Conservation (phyloP, 257 asterid genomes). For the Solanum chmielewskii region DNA sequence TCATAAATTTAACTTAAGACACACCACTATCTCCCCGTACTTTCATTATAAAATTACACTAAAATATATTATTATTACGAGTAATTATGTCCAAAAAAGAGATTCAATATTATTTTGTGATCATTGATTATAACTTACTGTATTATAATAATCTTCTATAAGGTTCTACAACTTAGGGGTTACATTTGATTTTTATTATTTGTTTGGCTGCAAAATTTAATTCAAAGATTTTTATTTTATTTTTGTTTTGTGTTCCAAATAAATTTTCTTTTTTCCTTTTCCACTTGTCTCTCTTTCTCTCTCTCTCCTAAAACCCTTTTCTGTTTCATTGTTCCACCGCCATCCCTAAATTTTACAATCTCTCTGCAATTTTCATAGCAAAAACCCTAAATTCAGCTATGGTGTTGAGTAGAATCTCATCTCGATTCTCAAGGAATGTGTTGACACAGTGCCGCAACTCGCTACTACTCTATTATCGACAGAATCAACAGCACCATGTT, state of each 20-base stretch:
- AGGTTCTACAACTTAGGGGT: background rate
- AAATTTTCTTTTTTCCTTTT: background rate
- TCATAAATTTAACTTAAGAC: too few relatives aligned
- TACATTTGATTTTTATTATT: background rate
- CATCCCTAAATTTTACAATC: background rate
- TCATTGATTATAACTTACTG: background rate
- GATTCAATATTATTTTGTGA: background rate
- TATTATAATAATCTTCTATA: background rate
- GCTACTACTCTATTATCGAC: conserved; percentile 19
- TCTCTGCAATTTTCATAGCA: background rate
- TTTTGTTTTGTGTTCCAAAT: background rate
- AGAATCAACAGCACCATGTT: background rate
- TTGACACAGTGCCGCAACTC: conserved; percentile 41
- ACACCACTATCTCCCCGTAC: fast-evolving
- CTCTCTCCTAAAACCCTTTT: background rate
- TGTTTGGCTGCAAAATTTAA: background rate
- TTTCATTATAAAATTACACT: background rate
- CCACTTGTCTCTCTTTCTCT: background rate
- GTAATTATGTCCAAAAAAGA: too few relatives aligned
- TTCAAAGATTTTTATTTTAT: background rate
- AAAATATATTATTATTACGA: too few relatives aligned
- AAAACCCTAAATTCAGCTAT: conserved; percentile 2
- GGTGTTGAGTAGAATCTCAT: conserved; percentile 49
- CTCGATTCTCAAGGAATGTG: conserved; percentile 38
- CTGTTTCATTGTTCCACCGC: background rate